Percentiles rank a stretch among this genome's conserved stretches.
Evolutionary conservation across 1,139 yeast genomes (phyloP).

Genomic region (Candida glucosophila): DNA sequence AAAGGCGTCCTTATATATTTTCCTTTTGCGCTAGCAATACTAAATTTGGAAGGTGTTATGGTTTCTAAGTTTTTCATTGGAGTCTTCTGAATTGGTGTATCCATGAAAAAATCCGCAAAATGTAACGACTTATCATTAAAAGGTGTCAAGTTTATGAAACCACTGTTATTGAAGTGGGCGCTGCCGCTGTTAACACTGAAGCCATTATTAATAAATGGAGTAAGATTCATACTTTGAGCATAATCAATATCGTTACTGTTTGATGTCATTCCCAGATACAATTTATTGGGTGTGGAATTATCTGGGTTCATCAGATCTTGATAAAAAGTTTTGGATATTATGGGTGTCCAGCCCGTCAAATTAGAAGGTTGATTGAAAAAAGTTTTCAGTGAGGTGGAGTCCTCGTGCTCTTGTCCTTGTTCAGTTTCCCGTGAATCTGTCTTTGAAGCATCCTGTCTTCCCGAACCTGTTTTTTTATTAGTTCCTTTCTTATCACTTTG

Average conservation of each 20-base stretch:
- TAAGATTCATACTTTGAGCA: constrained; percentile 32
- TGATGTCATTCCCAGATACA: constrained; percentile 12
- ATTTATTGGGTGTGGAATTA: constrained; percentile 30
- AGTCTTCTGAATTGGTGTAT: constrained; percentile 30
- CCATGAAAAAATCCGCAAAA: constrained; percentile 37
- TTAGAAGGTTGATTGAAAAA: constrained; percentile 9
- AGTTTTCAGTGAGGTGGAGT: not conserved
- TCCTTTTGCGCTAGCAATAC: constrained; percentile 17
- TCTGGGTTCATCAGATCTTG: constrained; percentile 28
- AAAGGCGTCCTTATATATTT: constrained; percentile 7
- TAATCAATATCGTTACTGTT: constrained; percentile 19
- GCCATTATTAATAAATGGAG: constrained; percentile 38
- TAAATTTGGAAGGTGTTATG: constrained; percentile 37
- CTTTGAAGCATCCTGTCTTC: no score
- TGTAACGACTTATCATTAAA: constrained; percentile 37
- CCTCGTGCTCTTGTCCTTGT: constrained; percentile 9
- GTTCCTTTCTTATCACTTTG: no score
- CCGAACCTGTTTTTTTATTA: no score
- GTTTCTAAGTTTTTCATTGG: constrained; percentile 30
- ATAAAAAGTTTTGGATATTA: constrained; percentile 30
- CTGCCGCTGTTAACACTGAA: constrained; percentile 14
- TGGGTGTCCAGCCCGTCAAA: constrained; percentile 38
- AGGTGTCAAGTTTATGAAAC: constrained; percentile 27
- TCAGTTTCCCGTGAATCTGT: no score
- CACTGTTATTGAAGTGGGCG: constrained; percentile 14